Base-by-base conservation (phyloP, 129 eudicot genomes). In the Flaveria ramosissima region DNA sequence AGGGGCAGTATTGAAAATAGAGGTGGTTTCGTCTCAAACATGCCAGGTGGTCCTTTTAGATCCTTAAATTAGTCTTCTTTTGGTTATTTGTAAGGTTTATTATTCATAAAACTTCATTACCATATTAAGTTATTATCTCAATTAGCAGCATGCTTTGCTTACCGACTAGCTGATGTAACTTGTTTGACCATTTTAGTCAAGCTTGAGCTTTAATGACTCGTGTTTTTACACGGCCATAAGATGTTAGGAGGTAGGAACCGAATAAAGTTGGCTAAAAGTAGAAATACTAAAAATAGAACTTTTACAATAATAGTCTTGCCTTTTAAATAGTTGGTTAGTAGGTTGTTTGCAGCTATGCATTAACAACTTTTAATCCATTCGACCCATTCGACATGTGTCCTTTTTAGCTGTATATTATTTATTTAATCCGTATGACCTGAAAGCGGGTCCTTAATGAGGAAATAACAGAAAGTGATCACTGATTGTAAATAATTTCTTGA, bases 1-100 rank as follows among this genome's bases (percentile, higher is more conserved):
- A 79, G 92, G 43, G 95, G 78, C 41, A 86, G 90, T 83, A 91
- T 93, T 77, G 95, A 93, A 77, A 73, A 83, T 61, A 76, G 78
- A 79, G 98, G 98, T 0, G 98, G 98, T 39, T 90, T 88, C 66
- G 98, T 93, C 82, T 86, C 95, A 42, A 88, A 93, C 78, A 82
- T 87, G 92, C 98, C 98, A 88, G 98, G 98, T 93, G 56, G 55
- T 72, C 51, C 15, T 51, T 76, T 61, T 70, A 52, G 19, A 82
- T 53, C 68, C 61, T 76, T 9, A 27, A 21, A 63, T 30, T 67
- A 12, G 21, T 77, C 23, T 19, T 50, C 17, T 71, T 39, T 51
- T 26, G 27, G 20, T 11, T 1, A 41, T 60, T 26, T 17, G 2
- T 60, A 36, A 30, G 21, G 17, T 45, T 45, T n/a, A 43, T 20